A percentile compares a stretch with the other conserved stretches of the same genome.
Conservation (phyloP, 306 rosid species). For the Elaeagnus macrophylla region DNA sequence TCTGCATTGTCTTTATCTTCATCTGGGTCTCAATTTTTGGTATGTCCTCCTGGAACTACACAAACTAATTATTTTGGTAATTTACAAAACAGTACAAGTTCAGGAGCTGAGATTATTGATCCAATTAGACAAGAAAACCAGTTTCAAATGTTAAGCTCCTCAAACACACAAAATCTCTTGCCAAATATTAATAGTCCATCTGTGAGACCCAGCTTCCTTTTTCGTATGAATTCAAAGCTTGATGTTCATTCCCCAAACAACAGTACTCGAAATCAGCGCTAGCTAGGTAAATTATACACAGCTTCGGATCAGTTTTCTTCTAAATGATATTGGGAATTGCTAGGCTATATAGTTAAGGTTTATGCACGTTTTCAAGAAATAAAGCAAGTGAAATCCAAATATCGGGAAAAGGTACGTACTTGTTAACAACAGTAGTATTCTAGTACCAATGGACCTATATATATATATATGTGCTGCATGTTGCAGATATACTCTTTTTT, state of each 20-base stretch:
- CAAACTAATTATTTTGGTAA: slow-evolving; percentile 24
- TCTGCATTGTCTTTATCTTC: slow-evolving; percentile 50
- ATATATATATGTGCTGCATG: too few species aligned
- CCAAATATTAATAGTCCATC: slow-evolving; percentile 24
- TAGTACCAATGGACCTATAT: too few species aligned
- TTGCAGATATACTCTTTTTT: too few species aligned
- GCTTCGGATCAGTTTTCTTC: slow-evolving; percentile 30
- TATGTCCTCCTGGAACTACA: slow-evolving; percentile 34
- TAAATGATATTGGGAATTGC: slow-evolving; percentile 19
- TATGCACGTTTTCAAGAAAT: too few species aligned
- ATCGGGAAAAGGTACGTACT: too few species aligned
- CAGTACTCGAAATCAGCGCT: slow-evolving; percentile 28
- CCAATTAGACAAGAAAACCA: slow-evolving; percentile 41
- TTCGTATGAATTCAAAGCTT: slow-evolving; percentile 42
- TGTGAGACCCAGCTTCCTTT: slow-evolving; percentile 31
- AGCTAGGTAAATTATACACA: too few species aligned
- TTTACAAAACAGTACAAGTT: slow-evolving; percentile 5
- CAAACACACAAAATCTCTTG: slow-evolving; percentile 17
- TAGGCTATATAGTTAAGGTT: neutral
- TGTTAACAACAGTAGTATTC: too few species aligned
- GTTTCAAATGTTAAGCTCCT: slow-evolving; percentile 34
- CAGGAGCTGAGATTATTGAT: slow-evolving; percentile 32
- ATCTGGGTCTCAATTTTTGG: slow-evolving; percentile 45
- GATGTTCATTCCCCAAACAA: slow-evolving; percentile 15
- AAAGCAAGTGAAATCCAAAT: too few species aligned